A percentile compares a stretch with the other conserved stretches of the same genome.
Conservation (phyloP, 108 stramenopile species). For the Nitzschia palea region DNA sequence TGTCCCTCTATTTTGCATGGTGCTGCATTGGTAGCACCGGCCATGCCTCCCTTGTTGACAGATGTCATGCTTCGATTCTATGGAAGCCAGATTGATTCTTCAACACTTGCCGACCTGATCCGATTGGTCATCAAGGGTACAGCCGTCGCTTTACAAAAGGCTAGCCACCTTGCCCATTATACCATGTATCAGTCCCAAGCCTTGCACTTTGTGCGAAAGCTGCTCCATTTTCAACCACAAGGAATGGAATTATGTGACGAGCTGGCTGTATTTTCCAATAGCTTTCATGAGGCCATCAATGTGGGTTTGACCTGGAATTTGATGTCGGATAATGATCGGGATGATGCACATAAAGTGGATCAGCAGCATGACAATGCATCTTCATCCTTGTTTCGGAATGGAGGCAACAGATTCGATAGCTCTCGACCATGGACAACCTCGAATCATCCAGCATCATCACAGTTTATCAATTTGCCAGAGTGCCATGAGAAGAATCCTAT, state of each 20-base stretch:
- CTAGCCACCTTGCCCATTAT: neutral
- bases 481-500: neutral
- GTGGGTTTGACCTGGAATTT: too few relatives aligned
- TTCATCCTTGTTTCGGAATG: neutral
- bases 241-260: too few relatives aligned
- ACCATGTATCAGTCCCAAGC: neutral
- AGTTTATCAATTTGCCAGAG: neutral
- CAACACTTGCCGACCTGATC: neutral
- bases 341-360: too few relatives aligned
- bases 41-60: neutral
- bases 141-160: neutral
- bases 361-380: too few relatives aligned
- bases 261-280: too few relatives aligned
- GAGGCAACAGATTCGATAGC: neutral
- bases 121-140: neutral
- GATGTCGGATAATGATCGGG: too few relatives aligned
- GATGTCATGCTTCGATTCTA: neutral
- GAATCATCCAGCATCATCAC: neutral
- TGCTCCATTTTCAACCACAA: neutral
- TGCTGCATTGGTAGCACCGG: neutral
- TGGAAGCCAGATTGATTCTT: neutral
- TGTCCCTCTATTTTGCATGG: neutral
- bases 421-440: neutral
- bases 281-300: too few relatives aligned
- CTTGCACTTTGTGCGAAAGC: neutral